Conservation (phyloP, 2,329 filamentous ascomycete genomes). For the Exophiala spinifera region DNA sequence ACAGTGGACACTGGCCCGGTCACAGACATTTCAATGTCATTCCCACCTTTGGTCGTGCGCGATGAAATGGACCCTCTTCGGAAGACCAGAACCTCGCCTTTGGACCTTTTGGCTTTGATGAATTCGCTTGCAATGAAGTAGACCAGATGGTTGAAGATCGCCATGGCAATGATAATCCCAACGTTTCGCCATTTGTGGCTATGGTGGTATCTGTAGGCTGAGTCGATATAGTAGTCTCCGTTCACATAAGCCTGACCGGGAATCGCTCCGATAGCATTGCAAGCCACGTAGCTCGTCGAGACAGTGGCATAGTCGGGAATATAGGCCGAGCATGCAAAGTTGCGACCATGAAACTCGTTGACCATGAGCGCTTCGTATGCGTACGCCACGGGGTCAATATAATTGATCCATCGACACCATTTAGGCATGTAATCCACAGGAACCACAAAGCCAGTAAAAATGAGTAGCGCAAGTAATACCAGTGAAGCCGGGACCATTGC, state of each 20-base stretch:
- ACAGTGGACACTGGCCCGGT: not conserved
- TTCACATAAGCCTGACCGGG: constrained; percentile 52
- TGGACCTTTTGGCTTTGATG: constrained; percentile 64
- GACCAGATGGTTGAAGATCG: constrained; percentile 57
- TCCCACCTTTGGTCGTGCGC: constrained; percentile 30
- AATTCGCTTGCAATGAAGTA: constrained; percentile 67
- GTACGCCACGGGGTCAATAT: constrained; percentile 64
- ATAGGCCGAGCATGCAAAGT: constrained; percentile 54
- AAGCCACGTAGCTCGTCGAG: constrained; percentile 65
- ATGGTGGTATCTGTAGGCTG: constrained; percentile 56
- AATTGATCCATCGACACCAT: constrained; percentile 68
- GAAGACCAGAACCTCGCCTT: constrained; percentile 74
- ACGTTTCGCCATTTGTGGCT: constrained; percentile 65
- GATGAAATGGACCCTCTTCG: constrained; percentile 62
- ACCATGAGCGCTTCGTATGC: constrained; percentile 60
- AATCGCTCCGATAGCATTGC: constrained; percentile 56
- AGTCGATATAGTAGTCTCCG: constrained; percentile 58
- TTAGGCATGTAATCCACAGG: constrained; percentile 56
- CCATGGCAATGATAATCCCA: constrained; percentile 67
- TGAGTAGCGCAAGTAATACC: constrained; percentile 55
- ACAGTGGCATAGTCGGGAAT: constrained; percentile 50
- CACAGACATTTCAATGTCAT: not conserved
- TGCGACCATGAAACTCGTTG: constrained; percentile 62
- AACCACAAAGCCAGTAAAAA: constrained; percentile 67
- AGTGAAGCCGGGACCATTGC: constrained; percentile 58